Evolutionary conservation across 805 yeast genomes (phyloP), one percentile per base, ranked within the genome.

Genomic region (Naumovozyma dairenensis): DNA sequence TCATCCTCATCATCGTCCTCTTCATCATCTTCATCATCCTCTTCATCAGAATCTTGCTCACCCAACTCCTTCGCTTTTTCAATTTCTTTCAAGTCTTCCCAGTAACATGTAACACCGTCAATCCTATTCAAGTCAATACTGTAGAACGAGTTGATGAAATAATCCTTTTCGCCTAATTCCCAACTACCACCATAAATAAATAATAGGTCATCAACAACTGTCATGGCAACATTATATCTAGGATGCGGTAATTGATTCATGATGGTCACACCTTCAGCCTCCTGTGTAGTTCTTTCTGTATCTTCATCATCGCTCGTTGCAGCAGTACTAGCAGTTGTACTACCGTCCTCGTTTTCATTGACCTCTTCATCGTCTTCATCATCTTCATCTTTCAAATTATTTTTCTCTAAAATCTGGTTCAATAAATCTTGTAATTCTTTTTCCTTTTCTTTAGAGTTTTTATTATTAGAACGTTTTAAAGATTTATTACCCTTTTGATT

Each of bases 121-220:
- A 87, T 61, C 50, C 78, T 83, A 25, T 83, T 85, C 44, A 89
- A 63, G 60, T 92, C 96, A 30, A 92, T 66, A 18, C 87, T 69
- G 51, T 89, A 92, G 55, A 89, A 71, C 6, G 94, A 79, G 54
- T 89, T 95, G 46, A 92, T 68, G 27, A 74, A 72, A 54, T 70
- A 82, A 55, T 89, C 98, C 39, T 71, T 78, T 33, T 92, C 97
- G 4, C 87, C 94, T 20, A 70, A 62, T 55, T 92, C 97, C 77
- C 79, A 89, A 28, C 78, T 72, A 46, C 97, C 98, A 16, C 96
- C 95, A 52, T 71, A 86, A 7, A 92, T 80, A 57, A 76, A 89
- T 38, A 86, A 64, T 0, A 69, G 71, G 52, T 89, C 97, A 46
- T 81, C 94, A 25, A 80, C 74, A 1, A 89, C 94, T 37, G 93